These are phyloP conservation scores for Lactuca sativa DNA, from an alignment of 129 eudicot genomes.

Conservation along the genomic window DNA sequence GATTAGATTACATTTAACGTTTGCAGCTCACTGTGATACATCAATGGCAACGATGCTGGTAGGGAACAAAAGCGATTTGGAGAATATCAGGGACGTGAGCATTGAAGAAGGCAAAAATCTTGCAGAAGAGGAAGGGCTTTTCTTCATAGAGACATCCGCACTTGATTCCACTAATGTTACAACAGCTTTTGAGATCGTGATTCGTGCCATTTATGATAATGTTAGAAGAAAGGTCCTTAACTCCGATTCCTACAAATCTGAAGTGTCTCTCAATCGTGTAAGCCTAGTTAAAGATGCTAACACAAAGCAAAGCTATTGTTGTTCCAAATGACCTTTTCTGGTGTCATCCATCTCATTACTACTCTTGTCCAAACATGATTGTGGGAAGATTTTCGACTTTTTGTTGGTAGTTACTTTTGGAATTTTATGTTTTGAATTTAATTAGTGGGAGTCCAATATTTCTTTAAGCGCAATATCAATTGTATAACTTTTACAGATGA, in stretches of 20 bases:
- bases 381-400: neutral
- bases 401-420: constrained; percentile 16
- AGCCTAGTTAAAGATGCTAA: constrained; percentile 47
- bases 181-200: constrained; percentile 74
- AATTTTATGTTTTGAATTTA: constrained; percentile 18
- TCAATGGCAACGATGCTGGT: constrained; percentile 78
- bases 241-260: constrained; percentile 81
- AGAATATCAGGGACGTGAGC: constrained; percentile 69
- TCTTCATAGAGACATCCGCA: constrained; percentile 92
- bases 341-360: neutral
- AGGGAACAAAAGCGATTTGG: constrained; percentile 84
- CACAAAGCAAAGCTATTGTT: constrained; percentile 53
- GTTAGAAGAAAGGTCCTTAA: constrained; percentile 68
- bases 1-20: constrained; percentile 3
- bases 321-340: constrained; percentile 45
- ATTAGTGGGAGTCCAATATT: neutral
- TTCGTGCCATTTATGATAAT: constrained; percentile 66
- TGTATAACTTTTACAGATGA: neutral
- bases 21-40: constrained; percentile 88
- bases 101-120: constrained; percentile 67
- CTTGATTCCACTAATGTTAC: constrained; percentile 73
- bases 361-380: constrained; percentile 6
- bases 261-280: constrained; percentile 68
- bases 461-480: neutral
- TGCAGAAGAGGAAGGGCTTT: constrained; percentile 83